Conservation (phyloP, 2,329 filamentous ascomycete species). For the Exophiala calicioides region DNA sequence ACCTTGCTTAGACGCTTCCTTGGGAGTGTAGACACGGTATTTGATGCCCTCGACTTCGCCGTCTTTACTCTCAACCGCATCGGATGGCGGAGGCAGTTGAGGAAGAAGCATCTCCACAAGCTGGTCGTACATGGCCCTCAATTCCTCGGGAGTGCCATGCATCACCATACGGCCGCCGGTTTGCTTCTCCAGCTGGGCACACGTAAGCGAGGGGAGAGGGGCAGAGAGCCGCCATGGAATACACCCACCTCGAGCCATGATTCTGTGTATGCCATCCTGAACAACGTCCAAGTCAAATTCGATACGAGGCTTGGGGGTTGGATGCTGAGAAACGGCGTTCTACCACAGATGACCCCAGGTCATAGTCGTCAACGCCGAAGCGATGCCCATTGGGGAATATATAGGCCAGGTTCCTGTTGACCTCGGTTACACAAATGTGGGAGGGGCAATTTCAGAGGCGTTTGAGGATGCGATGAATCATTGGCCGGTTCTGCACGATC, state of each 20-base stretch:
- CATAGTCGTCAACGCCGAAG: no score
- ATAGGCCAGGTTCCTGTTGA: not conserved
- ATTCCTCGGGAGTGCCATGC: constrained; percentile 24
- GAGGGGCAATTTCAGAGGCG: no score
- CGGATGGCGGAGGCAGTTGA: constrained; percentile 24
- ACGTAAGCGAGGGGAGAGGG: no score
- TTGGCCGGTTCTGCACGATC: no score
- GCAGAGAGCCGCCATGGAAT: no score
- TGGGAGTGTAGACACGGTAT: constrained; percentile 28
- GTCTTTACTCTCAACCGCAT: constrained; percentile 27
- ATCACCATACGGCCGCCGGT: constrained; percentile 25
- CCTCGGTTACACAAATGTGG: constrained; percentile 4
- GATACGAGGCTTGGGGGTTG: no score
- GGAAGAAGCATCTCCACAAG: constrained; percentile 22
- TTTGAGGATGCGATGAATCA: no score
- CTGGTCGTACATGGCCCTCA: constrained; percentile 22
- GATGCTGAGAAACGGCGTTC: not conserved
- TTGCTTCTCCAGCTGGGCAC: constrained; percentile 25
- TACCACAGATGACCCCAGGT: no score
- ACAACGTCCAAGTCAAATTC: not conserved
- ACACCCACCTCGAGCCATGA: constrained; percentile 28
- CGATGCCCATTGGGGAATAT: no score
- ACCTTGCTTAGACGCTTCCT: constrained; percentile 24
- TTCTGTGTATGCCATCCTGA: constrained; percentile 26
- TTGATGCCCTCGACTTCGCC: constrained; percentile 28